Evolutionary conservation across 2,329 filamentous ascomycete genomes (phyloP), one percentile per base, ranked within the genome.

Genomic region (Colletotrichum brevisporum): DNA sequence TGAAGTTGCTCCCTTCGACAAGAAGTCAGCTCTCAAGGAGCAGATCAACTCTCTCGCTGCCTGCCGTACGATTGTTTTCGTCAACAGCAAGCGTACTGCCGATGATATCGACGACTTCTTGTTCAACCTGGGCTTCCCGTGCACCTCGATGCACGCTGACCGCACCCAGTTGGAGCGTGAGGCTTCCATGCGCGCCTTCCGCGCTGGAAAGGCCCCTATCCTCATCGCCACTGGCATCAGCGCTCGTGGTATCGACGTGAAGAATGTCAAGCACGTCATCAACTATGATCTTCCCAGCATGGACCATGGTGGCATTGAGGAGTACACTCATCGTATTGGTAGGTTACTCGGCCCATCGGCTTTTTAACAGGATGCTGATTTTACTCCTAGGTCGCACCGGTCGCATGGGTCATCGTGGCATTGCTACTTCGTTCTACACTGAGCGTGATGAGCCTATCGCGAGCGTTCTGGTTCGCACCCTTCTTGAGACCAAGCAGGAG

Each of bases 281-380:
- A 98, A 99, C 82, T 98, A 91, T 74, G 95, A 98, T 70, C 84
- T 98, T 2, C 95, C 95, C 0, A 90, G 86, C 5, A 81, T 85
- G 51, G 84, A 89, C 1, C 87, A 95, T 74, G 94, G 94, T n/a
- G 95, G 95, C 2, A 97, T 98, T 64, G 90, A 93, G 56, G 96
- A 98, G 78, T 99, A 98, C 75, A 90, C 92, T 27, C 96, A 99
- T 77, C 94, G 96, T 13, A 98, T 98, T 77, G 96, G 92, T 94
- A 89, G 81, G 86, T 76, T 26, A 6, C 27, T 31, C 18, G 18
- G 39, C 10, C 10, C 18, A 12, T n/a, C 27, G 26, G 16, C 10
- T 50, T 24, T 52, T 51, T 52, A 43, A 43, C 41, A 15, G 4
- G 6, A 2, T 48, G 43, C 51, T 45, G 31, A 51, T 13, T 4